Conservation (phyloP, 352 stramenopile genomes). For the Globisporangium sylvaticum region DNA sequence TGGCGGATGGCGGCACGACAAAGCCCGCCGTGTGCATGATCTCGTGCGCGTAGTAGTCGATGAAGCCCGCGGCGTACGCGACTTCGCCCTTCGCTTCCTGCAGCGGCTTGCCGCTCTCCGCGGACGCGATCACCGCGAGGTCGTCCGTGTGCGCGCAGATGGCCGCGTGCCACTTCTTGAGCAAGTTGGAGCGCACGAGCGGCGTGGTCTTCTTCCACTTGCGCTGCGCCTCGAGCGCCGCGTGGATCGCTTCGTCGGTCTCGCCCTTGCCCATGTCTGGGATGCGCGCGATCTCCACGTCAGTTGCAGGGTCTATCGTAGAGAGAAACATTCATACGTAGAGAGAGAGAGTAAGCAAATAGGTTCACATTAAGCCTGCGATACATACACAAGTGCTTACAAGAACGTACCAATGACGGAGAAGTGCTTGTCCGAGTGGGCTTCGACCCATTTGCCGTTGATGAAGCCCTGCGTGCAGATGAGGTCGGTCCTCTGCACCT, state of each 20-base stretch:
- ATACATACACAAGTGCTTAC: not conserved
- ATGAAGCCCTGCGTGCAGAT: constrained; percentile 78
- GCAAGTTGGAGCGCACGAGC: constrained; percentile 53
- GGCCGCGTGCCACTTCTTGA: constrained; percentile 82
- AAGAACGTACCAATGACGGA: constrained; percentile 44
- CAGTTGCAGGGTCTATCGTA: constrained; percentile 62
- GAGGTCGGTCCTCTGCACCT: constrained; percentile 58
- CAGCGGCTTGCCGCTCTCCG: constrained; percentile 97
- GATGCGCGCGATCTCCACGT: constrained; percentile 64
- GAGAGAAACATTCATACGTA: not conserved
- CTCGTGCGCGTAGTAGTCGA: constrained; percentile 97
- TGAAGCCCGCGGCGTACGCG: constrained; percentile 91
- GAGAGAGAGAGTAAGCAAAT: not conserved
- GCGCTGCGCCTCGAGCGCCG: constrained; percentile 56
- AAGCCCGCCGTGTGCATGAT: constrained; percentile 86
- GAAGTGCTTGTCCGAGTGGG: constrained; percentile 50
- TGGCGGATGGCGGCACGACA: constrained; percentile 53
- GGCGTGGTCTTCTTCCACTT: constrained; percentile 73
- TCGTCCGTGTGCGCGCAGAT: constrained; percentile 71
- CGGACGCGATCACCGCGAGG: constrained; percentile 92
- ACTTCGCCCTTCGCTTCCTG: constrained; percentile 93
- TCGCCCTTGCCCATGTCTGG: constrained; percentile 67
- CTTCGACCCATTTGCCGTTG: constrained; percentile 72
- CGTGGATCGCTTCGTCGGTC: constrained; percentile 67
- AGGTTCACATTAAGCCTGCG: not conserved